Evolutionary conservation across 2,329 filamentous ascomycete species (phyloP), one percentile per base, ranked within the genome.

Genomic region (Fusarium bactridioides): DNA sequence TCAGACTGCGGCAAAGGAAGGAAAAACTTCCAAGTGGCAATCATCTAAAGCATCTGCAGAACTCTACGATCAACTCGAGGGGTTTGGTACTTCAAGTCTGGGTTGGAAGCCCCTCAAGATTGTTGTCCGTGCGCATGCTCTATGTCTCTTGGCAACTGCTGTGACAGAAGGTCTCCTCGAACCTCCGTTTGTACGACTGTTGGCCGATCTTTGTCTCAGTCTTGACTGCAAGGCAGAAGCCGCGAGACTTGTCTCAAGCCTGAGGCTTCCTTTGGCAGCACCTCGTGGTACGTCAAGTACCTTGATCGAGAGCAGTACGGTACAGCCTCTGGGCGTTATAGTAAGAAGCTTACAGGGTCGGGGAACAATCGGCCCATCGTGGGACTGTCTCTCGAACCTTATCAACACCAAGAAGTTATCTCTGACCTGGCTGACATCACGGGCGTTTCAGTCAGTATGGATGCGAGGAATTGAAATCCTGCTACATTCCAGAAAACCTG

Each of bases 61-160:
- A 31, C 70, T 83, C 27, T 83, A 82, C 45, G 75, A 74, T 11
- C 80, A 83, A 51, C 75, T 83, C 7, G 80, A 83, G 45, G 69
- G 67, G 8, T 78, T 82, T 40, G 80, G 81, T 23, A 64, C 71
- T 10, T 41, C 50, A 15, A 70, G 56, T 16, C 53, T 61, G 18
- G 81, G 80, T n/a, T 83, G 81, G 81, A 74, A 75, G 25, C 79
- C 81, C 10, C 61, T 83, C 37, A 79, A 77, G 53, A 65, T 80
- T 35, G 77, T 81, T 21, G 71, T 82, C 31, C 78, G 79, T 33
- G 76, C 77, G 23, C 81, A 83, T 54, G 76, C 76, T 13, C 70
- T 81, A 15, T 70, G 67, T 12, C 59, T 81, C 9, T 48, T 83
- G 27, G 69, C 75, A 10, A 68, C 76, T 29, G 78, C 80, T n/a